Conservation (phyloP, 1,284 basidiomycete genomes). For the Austroboletus novae-zelandiae region DNA sequence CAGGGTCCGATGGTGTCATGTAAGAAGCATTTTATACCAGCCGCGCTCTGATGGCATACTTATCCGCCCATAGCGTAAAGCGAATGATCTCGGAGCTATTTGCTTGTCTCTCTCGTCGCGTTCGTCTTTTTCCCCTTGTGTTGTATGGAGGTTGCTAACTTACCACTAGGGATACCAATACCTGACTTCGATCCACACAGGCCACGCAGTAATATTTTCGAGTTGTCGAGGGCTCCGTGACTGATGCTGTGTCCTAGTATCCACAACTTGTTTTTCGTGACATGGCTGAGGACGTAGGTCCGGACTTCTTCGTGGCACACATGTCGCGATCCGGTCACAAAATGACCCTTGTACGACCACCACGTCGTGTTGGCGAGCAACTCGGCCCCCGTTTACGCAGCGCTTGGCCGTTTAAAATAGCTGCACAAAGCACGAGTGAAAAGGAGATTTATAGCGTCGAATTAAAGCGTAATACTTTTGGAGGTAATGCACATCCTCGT, state of each 20-base stretch:
- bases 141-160: conserved; percentile 4
- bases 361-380: conserved; percentile 47
- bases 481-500: conserved; percentile 35
- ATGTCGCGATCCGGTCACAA: conserved; percentile 56
- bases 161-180: conserved; percentile 47
- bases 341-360: conserved; percentile 58
- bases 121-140: conserved; percentile 19
- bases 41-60: neutral
- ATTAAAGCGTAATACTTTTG: conserved; percentile 38
- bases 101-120: conserved; percentile 38
- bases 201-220: conserved; percentile 44
- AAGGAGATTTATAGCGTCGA: conserved; percentile 52
- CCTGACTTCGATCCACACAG: conserved; percentile 57
- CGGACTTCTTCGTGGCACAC: conserved; percentile 60
- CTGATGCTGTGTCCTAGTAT: conserved; percentile 33
- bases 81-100: conserved; percentile 44
- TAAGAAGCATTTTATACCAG: conserved; percentile 22
- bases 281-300: conserved; percentile 42
- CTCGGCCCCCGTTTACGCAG: conserved; percentile 45
- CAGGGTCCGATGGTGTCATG: conserved; percentile 42
- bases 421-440: conserved; percentile 45
- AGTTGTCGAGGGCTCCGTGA: neutral
- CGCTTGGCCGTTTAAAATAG: conserved; percentile 49
- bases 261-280: conserved; percentile 63
- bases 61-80: conserved; percentile 36